Conservation (phyloP, 768 basidiomycete genomes). For the Goffeauzyma gilvescens region DNA sequence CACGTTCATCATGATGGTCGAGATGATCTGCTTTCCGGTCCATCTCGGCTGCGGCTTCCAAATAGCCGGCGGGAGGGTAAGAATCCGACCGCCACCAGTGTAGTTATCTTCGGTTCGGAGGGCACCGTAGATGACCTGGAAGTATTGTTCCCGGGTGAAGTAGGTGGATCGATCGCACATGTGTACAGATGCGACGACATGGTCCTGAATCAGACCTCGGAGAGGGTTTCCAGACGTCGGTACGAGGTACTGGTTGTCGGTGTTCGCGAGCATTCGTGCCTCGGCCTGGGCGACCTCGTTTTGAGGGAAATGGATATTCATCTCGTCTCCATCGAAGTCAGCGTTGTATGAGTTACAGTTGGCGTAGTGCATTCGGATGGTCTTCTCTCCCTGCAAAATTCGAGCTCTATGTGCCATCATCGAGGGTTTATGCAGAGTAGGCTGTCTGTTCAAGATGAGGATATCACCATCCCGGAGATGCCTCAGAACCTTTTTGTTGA, state of each 20-base stretch:
- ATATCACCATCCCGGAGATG: conserved; percentile 90
- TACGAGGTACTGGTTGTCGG: conserved; percentile 95
- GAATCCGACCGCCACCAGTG: conserved; percentile 43
- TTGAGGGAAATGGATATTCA: conserved; percentile 99
- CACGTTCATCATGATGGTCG: conserved; percentile 79
- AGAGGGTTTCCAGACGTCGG: conserved; percentile 95
- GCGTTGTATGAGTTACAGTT: conserved; percentile 98
- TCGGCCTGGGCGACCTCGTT: conserved; percentile 89
- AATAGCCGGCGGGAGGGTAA: conserved; percentile 74
- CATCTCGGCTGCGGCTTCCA: conserved; percentile 80
- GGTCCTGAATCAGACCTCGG: conserved; percentile 94
- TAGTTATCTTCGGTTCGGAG: conserved; percentile 67
- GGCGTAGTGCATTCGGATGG: conserved; percentile 98
- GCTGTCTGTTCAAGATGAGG: conserved; percentile 88
- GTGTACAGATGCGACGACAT: conserved; percentile 97
- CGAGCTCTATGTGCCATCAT: conserved; percentile 98
- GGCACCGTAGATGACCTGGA: conserved; percentile 86
- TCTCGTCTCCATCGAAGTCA: conserved; percentile 93
- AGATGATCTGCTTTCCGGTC: conserved; percentile 99
- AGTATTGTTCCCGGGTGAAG: conserved; percentile 87
- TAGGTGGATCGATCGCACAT: conserved; percentile 92
- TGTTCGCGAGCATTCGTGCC: conserved; percentile 84
- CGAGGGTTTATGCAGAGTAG: conserved; percentile 93
- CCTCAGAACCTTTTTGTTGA: conserved; percentile 95
- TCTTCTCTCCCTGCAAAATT: conserved; percentile 86